Evolutionary conservation across 441 rosid genomes (phyloP).

Genomic region (Euphorbia corollata): DNA sequence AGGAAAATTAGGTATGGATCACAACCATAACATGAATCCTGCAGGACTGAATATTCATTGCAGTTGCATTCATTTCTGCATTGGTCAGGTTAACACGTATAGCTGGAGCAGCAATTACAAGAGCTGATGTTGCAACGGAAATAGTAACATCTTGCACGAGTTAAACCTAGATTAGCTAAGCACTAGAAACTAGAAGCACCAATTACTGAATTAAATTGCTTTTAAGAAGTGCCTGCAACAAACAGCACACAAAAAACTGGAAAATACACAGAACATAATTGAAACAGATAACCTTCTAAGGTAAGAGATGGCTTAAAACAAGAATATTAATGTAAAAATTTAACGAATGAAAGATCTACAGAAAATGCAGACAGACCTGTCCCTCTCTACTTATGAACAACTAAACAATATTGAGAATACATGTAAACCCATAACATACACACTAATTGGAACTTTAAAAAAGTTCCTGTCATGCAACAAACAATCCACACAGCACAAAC

Average conservation of each 20-base stretch:
- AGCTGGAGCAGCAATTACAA: not conserved
- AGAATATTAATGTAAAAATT: not conserved
- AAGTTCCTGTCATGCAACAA: too few relatives aligned
- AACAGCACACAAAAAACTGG: not conserved
- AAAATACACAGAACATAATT: not conserved
- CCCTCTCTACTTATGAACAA: too few relatives aligned
- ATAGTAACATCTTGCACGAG: not conserved
- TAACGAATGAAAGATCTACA: too few relatives aligned
- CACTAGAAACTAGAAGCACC: not conserved
- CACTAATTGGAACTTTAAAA: too few relatives aligned
- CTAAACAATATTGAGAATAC: too few relatives aligned
- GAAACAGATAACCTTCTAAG: too few relatives aligned
- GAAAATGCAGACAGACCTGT: too few relatives aligned
- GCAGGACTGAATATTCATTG: not conserved
- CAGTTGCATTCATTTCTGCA: not conserved
- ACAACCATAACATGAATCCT: not conserved
- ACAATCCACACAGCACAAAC: too few relatives aligned
- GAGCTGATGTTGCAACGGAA: not conserved
- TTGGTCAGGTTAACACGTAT: not conserved
- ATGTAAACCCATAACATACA: too few relatives aligned
- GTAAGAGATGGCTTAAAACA: too few relatives aligned
- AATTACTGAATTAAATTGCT: not conserved
- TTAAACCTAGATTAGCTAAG: not conserved
- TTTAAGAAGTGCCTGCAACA: not conserved
- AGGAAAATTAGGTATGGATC: not conserved